Conservation (phyloP, 2,329 filamentous ascomycete species). For the Lasiodiplodia theobromae region DNA sequence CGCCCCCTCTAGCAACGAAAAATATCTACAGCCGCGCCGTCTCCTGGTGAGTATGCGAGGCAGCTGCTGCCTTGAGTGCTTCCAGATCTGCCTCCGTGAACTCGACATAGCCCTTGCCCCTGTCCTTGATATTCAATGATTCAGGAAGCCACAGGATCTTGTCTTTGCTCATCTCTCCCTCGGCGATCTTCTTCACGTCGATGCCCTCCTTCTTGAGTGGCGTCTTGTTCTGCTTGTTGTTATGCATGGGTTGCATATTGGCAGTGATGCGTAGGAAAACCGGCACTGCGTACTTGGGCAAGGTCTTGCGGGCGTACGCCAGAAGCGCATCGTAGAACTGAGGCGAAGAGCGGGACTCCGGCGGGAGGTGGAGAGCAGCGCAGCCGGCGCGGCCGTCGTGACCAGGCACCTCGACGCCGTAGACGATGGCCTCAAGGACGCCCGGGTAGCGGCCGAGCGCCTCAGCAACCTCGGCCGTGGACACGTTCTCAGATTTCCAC, state of each 20-base stretch:
- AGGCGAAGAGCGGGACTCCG: neutral
- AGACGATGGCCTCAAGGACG: slow-evolving; percentile 57
- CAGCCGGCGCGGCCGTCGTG: slow-evolving; percentile 62
- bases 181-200: slow-evolving; percentile 60
- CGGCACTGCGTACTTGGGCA: slow-evolving; percentile 79
- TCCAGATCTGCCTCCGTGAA: slow-evolving; percentile 19
- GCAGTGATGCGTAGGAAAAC: slow-evolving; percentile 72
- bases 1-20: neutral
- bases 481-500: slow-evolving; percentile 60
- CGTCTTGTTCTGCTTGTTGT: slow-evolving; percentile 83
- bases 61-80: slow-evolving; percentile 6
- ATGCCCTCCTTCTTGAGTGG: slow-evolving; percentile 72
- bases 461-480: slow-evolving; percentile 57
- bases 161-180: slow-evolving; percentile 51
- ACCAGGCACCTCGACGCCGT: slow-evolving; percentile 58
- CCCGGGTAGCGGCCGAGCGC: slow-evolving; percentile 54
- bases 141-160: slow-evolving; percentile 34
- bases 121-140: slow-evolving; percentile 33
- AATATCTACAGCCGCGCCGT: slow-evolving; percentile 12
- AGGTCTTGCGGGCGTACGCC: slow-evolving; percentile 60
- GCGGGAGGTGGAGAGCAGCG: slow-evolving; percentile 50
- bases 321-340: slow-evolving; percentile 9
- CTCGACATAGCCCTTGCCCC: slow-evolving; percentile 20
- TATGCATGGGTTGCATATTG: slow-evolving; percentile 69
- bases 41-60: slow-evolving; percentile 4